Conservation (phyloP, 2,329 filamentous ascomycete species). For the Alternaria triticina region DNA sequence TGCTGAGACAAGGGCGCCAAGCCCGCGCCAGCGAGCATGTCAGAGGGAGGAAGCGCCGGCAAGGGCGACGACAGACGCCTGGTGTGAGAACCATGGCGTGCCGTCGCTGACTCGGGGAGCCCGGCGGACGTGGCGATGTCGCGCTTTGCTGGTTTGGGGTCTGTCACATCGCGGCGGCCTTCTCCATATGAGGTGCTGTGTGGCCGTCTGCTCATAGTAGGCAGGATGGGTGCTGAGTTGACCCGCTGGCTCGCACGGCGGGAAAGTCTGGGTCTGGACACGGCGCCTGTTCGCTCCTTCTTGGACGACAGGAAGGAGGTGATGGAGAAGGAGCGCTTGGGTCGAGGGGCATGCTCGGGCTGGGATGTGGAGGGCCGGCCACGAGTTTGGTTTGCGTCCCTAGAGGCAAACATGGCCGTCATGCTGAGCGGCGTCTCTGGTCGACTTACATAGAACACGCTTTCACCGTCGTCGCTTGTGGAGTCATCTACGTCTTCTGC, state of each 20-base stretch:
- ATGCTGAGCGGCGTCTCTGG: constrained; percentile 48
- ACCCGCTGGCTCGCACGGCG: constrained; percentile 42
- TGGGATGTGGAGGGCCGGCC: constrained; percentile 23
- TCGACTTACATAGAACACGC: constrained; percentile 47
- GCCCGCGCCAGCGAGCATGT: constrained; percentile 24
- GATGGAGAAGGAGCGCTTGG: constrained; percentile 59
- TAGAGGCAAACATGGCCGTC: constrained; percentile 36
- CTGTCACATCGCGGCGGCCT: constrained; percentile 48
- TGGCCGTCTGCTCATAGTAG: constrained; percentile 48
- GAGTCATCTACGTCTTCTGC: constrained; percentile 46
- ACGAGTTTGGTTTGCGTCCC: constrained; percentile 21
- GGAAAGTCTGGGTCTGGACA: constrained; percentile 31
- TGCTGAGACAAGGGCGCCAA: constrained; percentile 43
- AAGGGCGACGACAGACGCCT: constrained; percentile 30
- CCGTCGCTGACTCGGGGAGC: constrained; percentile 15
- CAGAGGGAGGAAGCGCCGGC: constrained; percentile 27
- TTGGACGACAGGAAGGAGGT: constrained; percentile 53
- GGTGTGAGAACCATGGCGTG: constrained; percentile 15
- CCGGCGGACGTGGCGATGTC: constrained; percentile 39
- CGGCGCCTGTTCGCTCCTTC: constrained; percentile 42
- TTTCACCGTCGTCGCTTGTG: constrained; percentile 48
- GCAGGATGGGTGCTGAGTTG: constrained; percentile 42
- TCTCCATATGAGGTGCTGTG: constrained; percentile 46
- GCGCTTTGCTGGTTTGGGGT: constrained; percentile 36
- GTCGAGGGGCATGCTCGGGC: constrained; percentile 37